Evolutionary conservation across 192 early-diverging fungal genomes (phyloP).

Genomic region (Backusella parvicylindrica): DNA sequence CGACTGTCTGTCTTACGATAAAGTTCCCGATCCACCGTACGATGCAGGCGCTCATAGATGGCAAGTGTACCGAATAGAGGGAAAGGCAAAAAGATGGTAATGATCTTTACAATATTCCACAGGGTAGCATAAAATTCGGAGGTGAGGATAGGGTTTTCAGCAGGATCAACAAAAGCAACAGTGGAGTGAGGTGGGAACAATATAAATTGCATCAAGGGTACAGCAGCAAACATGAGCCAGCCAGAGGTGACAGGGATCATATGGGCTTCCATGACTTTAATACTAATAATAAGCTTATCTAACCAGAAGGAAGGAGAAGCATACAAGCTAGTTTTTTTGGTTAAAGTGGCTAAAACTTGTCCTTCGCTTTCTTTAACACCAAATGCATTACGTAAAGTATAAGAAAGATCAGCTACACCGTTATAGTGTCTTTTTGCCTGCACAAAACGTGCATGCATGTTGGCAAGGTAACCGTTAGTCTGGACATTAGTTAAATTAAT

Average conservation of each 20-base stretch:
- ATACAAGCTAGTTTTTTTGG: not conserved
- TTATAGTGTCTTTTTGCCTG: conserved; percentile 74
- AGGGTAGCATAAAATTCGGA: conserved; percentile 39
- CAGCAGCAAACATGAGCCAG: conserved; percentile 51
- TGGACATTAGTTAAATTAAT: conserved; percentile 61
- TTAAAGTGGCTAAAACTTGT: not conserved
- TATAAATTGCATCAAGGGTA: conserved; percentile 47
- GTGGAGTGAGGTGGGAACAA: conserved; percentile 29
- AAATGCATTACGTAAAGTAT: conserved; percentile 40
- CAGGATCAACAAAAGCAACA: conserved; percentile 28
- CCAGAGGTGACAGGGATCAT: conserved; percentile 47
- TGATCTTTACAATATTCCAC: conserved; percentile 41
- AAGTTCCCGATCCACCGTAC: conserved; percentile 38
- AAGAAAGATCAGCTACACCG: conserved; percentile 70
- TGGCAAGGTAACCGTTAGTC: conserved; percentile 50
- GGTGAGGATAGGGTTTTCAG: conserved; percentile 39
- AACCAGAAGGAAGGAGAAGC: conserved; percentile 24
- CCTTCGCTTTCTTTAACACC: conserved; percentile 8
- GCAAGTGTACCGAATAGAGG: conserved; percentile 43
- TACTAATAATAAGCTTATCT: conserved; percentile 37
- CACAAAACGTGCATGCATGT: conserved; percentile 57
- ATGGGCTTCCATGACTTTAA: conserved; percentile 51
- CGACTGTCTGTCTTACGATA: conserved; percentile 34
- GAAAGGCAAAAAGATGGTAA: conserved; percentile 41
- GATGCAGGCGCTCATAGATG: conserved; percentile 45